Evolutionary conservation across 129 eudicot species (phyloP), one percentile per base, ranked within the genome.

Genomic region (Centella asiatica): DNA sequence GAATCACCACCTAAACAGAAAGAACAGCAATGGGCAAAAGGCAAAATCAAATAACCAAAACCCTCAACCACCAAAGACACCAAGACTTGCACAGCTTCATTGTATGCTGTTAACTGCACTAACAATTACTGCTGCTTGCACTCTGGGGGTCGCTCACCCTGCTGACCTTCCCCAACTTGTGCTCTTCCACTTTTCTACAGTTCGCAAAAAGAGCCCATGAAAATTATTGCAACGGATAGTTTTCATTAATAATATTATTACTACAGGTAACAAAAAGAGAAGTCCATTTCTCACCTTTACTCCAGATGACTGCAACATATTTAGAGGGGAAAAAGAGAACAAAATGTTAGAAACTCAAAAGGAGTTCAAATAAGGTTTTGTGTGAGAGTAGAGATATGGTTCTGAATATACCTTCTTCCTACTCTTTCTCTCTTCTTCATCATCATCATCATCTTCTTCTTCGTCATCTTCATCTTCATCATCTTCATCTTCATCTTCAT

Each of bases 81-180:
- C 29, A 46, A 70, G 33, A 32, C 39, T 34, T 25, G 37, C 27
- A 10, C 20, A 1, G 25, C n/a, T 6, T 24, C 50, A 23, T 18
- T 23, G 34, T 12, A 52, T 36, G 51, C 31, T 34, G 12, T 23
- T 62, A 15, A 62, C 60, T 18, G 47, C 31, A 45, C 19, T 39
- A 53, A 11, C 3, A 31, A 20, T 56, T 81, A 87, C 60, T 83
- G 95, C 67, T 87, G 95, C 74, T 87, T 87, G 84, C 95, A 87
- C 52, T 87, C 88, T 3, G 92, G 84, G 67, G 92, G 92, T 36
- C 74, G 76, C 44, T 83, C 95, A 47, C 79, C 84, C 70, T 77
- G 82, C 72, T 76, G 88, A 65, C 80, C 88, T 72, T 62, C 76
- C 22, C 78, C 85, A 29, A 74, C 70, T 24, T 56, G 55, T 50